phyloP scores from a whole-genome alignment of 768 basidiomycete genomes.

The Psilocybe sp. region DNA sequence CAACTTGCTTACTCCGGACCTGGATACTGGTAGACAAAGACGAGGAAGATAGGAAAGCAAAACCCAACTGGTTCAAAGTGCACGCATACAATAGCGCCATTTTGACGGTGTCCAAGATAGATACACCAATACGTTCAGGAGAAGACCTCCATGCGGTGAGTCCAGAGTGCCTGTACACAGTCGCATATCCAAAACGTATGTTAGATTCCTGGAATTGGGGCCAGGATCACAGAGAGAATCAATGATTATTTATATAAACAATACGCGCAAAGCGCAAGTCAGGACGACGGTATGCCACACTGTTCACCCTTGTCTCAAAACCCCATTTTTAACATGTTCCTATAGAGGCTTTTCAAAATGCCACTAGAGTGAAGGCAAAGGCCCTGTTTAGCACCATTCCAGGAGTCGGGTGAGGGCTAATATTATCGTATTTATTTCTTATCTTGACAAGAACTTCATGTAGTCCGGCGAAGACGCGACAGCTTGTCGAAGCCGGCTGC shows the following conservation, averaged over 20 bases:
- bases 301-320: not conserved
- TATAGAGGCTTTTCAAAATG: constrained; percentile 16
- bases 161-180: not conserved
- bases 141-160: constrained; percentile 38
- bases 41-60: constrained; percentile 34
- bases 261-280: constrained; percentile 21
- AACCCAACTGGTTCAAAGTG: constrained; percentile 46
- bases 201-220: constrained; percentile 34
- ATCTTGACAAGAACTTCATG: not conserved
- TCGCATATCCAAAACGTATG: not conserved
- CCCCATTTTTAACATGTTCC: constrained; percentile 1
- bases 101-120: constrained; percentile 32
- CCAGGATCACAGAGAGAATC: constrained; percentile 45
- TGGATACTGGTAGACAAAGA: constrained; percentile 32
- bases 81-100: constrained; percentile 51
- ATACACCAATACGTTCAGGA: constrained; percentile 41
- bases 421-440: not conserved
- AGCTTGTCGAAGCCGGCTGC: constrained; percentile 53
- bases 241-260: constrained; percentile 27
- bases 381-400: constrained; percentile 21
- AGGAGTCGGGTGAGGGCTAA: constrained; percentile 43
- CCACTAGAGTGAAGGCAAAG: constrained; percentile 8
- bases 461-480: constrained; percentile 34
- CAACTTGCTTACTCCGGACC: not conserved
- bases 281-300: constrained; percentile 22